Conservation (phyloP, 176 grass and related monocot species). For the Oropetium thomaeum region DNA sequence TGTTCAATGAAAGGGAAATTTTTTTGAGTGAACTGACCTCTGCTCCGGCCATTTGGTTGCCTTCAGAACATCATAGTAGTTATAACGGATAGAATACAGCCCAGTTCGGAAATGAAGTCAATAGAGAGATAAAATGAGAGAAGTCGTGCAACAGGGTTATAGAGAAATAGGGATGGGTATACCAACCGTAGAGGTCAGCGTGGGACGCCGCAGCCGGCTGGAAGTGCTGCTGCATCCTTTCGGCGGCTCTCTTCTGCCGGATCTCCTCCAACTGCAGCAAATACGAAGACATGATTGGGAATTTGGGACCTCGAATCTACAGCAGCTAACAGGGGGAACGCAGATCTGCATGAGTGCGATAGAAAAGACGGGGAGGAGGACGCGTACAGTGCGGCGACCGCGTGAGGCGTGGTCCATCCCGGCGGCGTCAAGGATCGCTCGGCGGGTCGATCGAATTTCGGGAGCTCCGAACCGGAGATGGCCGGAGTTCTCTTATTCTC, state of each 20-base stretch:
- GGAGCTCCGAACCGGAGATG: conserved; percentile 15
- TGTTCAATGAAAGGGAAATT: neutral
- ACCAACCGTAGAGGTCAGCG: conserved; percentile 54
- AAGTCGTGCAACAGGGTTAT: neutral
- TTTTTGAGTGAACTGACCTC: conserved; percentile 21
- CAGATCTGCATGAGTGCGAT: conserved; percentile 27
- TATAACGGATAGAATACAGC: neutral
- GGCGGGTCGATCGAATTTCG: neutral
- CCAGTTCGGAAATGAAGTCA: conserved; percentile 8
- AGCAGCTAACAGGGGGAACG: neutral
- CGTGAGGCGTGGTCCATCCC: conserved; percentile 69
- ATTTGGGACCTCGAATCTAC: neutral
- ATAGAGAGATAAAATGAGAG: neutral
- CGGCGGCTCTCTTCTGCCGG: conserved; percentile 83
- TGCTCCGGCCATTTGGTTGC: conserved; percentile 25
- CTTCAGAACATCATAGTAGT: conserved; percentile 2
- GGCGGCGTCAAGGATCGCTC: neutral
- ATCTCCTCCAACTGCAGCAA: conserved; percentile 77
- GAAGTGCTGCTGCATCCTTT: conserved; percentile 50
- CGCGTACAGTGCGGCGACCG: conserved; percentile 64
- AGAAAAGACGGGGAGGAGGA: neutral
- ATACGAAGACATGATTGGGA: neutral
- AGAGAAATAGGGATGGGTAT: neutral
- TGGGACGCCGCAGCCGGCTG: conserved; percentile 42
- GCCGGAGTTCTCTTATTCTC: conserved; percentile 14